A percentile compares a stretch with the other conserved stretches of the same genome.
phyloP scores from a whole-genome alignment of 257 asterid genomes.

The Mitragyna speciosa region DNA sequence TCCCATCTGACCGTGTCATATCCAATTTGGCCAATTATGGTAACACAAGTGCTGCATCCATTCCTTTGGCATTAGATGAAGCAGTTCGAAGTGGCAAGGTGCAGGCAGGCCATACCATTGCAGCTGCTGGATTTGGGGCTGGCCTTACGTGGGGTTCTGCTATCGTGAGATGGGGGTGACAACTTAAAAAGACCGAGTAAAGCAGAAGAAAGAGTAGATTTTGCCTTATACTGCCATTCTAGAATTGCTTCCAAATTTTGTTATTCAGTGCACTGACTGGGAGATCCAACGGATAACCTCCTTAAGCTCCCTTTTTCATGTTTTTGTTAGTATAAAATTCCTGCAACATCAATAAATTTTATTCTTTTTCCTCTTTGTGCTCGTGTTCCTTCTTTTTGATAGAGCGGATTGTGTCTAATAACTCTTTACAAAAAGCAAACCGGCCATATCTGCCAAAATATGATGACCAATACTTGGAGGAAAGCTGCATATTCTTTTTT shows the following conservation, averaged over 20 bases:
- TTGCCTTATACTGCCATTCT: slow-evolving; percentile 12
- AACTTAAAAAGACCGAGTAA: neutral
- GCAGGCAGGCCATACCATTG: slow-evolving; percentile 69
- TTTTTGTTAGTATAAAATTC: slow-evolving; percentile 16
- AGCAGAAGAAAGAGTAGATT: neutral
- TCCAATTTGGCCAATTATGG: slow-evolving; percentile 89
- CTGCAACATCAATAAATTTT: slow-evolving; percentile 18
- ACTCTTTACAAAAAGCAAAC: no score
- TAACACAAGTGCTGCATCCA: slow-evolving; percentile 89
- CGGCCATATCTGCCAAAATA: no score
- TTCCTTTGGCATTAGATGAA: slow-evolving; percentile 92
- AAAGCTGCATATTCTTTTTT: no score
- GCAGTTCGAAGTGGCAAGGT: slow-evolving; percentile 89
- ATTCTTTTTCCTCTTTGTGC: neutral
- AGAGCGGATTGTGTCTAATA: no score
- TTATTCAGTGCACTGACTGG: slow-evolving; percentile 20
- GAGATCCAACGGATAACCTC: slow-evolving; percentile 19
- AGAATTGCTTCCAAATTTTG: slow-evolving; percentile 22
- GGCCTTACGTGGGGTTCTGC: slow-evolving; percentile 98
- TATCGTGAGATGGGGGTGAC: slow-evolving; percentile 83
- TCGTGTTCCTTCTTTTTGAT: no score
- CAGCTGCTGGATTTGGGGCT: slow-evolving; percentile 96
- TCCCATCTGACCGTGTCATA: slow-evolving; percentile 75
- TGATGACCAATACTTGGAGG: no score
- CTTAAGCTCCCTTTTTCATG: neutral